Conservation (phyloP, 495 filamentous ascomycete species). For the Ascodesmis nigricans region DNA sequence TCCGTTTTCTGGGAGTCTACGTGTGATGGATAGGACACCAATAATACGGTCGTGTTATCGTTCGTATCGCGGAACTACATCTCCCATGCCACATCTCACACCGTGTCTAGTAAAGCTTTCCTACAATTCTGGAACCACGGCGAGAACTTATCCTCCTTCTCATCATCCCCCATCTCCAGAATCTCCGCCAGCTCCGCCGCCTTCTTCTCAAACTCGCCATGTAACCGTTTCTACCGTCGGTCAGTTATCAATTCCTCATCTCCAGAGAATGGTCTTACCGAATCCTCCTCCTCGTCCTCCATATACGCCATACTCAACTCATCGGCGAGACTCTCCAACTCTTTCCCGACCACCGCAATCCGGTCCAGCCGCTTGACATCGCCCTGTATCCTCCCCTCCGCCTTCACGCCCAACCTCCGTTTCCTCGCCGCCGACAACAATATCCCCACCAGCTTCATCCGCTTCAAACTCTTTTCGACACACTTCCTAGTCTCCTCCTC, state of each 20-base stretch:
- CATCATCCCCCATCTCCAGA: constrained; percentile 5
- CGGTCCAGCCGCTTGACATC: constrained; percentile 12
- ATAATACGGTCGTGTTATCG: no score
- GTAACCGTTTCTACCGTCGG: no score
- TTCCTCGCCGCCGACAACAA: constrained; percentile 13
- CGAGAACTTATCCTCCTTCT: constrained; percentile 14
- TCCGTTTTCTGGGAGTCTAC: no score
- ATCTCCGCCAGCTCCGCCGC: constrained; percentile 11
- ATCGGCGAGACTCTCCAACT: constrained; percentile 11
- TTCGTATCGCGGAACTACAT: no score
- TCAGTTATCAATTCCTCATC: not conserved
- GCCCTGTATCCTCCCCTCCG: constrained; percentile 2
- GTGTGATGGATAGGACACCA: no score
- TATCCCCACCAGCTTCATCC: constrained; percentile 14
- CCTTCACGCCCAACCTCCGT: constrained; percentile 8
- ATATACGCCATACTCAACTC: constrained; percentile 21
- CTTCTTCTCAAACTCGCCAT: constrained; percentile 8
- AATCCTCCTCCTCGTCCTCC: constrained; percentile 14
- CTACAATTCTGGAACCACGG: constrained; percentile 16
- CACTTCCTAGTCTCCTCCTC: constrained; percentile 8
- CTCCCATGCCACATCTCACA: no score
- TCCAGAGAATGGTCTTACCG: constrained; percentile 5
- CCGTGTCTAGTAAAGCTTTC: constrained; percentile 9
- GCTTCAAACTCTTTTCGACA: constrained; percentile 11
- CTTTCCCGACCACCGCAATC: constrained; percentile 10